Evolutionary conservation across 805 yeast species (phyloP), one percentile per base, ranked within the genome.

Genomic region (Myxozyma neotropica): DNA sequence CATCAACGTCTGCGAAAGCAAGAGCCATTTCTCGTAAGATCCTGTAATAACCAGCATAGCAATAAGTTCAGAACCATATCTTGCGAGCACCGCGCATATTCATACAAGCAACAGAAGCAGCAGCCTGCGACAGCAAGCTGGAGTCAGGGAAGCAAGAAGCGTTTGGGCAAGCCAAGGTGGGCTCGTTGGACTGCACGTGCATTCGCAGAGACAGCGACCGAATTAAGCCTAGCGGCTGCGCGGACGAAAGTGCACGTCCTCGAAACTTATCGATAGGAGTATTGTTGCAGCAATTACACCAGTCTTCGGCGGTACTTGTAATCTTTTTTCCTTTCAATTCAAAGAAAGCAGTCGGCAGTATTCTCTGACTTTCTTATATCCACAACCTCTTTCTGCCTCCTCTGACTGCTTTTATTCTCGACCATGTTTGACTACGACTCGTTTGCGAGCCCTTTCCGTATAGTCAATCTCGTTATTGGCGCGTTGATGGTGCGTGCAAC

Each of bases 401-500:
- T 6, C 24, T n/a, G n/a, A n/a, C n/a, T n/a, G n/a, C 21, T n/a
- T 36, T 4, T 35, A 35, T 26, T 5, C 31, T 50, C 47, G 55
- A 50, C 42, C 10, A 23, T 61, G 26, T 61, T 61, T 24, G 65
- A 61, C 46, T 23, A 49, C 43, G 66, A 62, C 48, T 68, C 68
- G 59, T 50, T 70, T 43, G 61, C 70, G 48, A 71, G 70, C 46
- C 67, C 69, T 24, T 74, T 74, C 66, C 66, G 71, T 29, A 47
- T 69, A 29, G 72, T 71, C 56, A 74, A 73, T 53, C 59, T 73
- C 39, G 72, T 62, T 13, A 70, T 70, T 10, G 75, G 70, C 29
- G 70, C 62, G 8, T 57, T 73, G 33, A 67, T 68, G 61, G 69
- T 66, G 40, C 21, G 66, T 45, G 33, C 26, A 17, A 3, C 45